Evolutionary conservation across 2,329 filamentous ascomycete genomes (phyloP).

Genomic region (Fusarium avenaceum): DNA sequence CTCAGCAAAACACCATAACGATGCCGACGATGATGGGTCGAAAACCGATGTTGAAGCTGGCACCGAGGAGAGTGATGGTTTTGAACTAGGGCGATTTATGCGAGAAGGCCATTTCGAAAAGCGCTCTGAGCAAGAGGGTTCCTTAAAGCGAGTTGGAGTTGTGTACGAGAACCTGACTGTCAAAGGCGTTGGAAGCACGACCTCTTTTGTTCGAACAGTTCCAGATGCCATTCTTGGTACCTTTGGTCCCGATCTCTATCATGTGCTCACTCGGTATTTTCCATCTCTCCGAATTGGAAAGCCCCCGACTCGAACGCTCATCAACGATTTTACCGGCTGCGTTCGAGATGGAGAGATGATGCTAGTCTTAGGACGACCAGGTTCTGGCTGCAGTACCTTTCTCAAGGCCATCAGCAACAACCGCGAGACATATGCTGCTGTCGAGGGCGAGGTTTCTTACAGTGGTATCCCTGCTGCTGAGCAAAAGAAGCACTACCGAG

Average conservation of each 20-base stretch:
- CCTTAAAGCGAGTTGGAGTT: slow-evolving; percentile 83
- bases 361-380: slow-evolving; percentile 74
- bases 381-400: slow-evolving; percentile 81
- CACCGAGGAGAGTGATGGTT: slow-evolving; percentile 18
- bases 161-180: slow-evolving; percentile 83
- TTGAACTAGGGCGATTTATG: slow-evolving; percentile 40
- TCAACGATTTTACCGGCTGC: slow-evolving; percentile 53
- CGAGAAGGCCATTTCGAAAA: slow-evolving; percentile 42
- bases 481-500: slow-evolving; percentile 76
- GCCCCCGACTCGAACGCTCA: slow-evolving; percentile 48
- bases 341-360: slow-evolving; percentile 56
- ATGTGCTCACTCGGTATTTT: slow-evolving; percentile 63
- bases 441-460: slow-evolving; percentile 78
- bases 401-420: slow-evolving; percentile 82
- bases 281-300: slow-evolving; percentile 49
- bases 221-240: slow-evolving; percentile 82
- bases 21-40: slow-evolving; percentile 56
- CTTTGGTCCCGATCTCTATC: slow-evolving; percentile 84
- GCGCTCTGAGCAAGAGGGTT: slow-evolving; percentile 62
- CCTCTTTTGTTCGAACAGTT: slow-evolving; percentile 78
- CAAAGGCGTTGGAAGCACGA: slow-evolving; percentile 75
- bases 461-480: slow-evolving; percentile 77
- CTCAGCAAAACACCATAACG: slow-evolving; percentile 41
- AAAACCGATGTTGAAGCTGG: slow-evolving; percentile 46
- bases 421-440: slow-evolving; percentile 72